Evolutionary conservation across 352 stramenopile species (phyloP).

Genomic region (Saprolegnia parasitica): DNA sequence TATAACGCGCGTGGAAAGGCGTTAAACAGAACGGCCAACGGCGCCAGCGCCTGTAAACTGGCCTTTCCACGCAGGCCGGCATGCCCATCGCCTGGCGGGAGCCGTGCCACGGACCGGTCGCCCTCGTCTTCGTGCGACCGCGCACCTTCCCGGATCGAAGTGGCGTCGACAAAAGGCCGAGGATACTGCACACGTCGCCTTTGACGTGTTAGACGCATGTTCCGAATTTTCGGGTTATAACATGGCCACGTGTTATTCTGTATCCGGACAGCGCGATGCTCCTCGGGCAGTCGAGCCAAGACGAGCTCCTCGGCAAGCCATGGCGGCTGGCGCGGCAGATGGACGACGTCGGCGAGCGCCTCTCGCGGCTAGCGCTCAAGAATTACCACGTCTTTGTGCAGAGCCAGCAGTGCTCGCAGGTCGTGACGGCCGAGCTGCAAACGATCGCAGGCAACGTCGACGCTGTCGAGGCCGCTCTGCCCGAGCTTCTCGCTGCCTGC

Average conservation of each 20-base stretch:
- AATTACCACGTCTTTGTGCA: slow-evolving; percentile 91
- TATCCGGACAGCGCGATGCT: too few species aligned
- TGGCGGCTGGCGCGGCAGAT: slow-evolving; percentile 19
- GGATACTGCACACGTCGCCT: background rate
- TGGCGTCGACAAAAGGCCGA: too few species aligned
- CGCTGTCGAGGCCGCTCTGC: slow-evolving; percentile 46
- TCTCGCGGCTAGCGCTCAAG: slow-evolving; percentile 33
- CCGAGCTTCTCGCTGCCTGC: slow-evolving; percentile 53
- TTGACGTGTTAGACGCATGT: background rate
- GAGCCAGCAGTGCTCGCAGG: slow-evolving; percentile 79
- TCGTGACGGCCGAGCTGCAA: slow-evolving; percentile 73
- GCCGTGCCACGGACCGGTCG: too few species aligned
- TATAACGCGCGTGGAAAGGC: too few species aligned
- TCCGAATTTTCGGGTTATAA: background rate
- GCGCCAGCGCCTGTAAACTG: too few species aligned
- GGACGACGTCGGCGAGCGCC: slow-evolving; percentile 15
- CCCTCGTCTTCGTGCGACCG: too few species aligned
- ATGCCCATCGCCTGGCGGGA: too few species aligned
- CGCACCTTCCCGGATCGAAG: too few species aligned
- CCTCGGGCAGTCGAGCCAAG: background rate
- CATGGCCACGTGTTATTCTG: too few species aligned
- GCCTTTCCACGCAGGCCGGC: too few species aligned
- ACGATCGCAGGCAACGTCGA: slow-evolving; percentile 67
- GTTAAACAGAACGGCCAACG: too few species aligned
- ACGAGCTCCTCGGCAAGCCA: slow-evolving; percentile 12